Evolutionary conservation across 768 basidiomycete species (phyloP).

Genomic region (Hygrophorus russula): DNA sequence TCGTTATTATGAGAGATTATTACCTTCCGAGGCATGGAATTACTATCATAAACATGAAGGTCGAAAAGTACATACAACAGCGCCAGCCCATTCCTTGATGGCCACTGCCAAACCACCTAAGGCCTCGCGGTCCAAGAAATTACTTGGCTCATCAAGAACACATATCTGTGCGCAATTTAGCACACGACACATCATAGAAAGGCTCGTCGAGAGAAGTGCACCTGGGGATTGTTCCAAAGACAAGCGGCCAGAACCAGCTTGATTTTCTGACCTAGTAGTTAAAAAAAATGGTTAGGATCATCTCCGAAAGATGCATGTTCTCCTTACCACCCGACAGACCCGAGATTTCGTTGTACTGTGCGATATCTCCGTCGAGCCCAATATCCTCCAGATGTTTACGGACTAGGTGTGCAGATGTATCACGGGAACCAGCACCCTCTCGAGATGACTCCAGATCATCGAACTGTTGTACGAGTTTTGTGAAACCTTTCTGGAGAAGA

Average conservation of each 20-base stretch:
- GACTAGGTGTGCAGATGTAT: slow-evolving; percentile 71
- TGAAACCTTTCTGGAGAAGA: slow-evolving; percentile 76
- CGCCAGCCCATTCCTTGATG: slow-evolving; percentile 91
- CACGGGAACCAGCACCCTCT: slow-evolving; percentile 88
- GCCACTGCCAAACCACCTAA: slow-evolving; percentile 91
- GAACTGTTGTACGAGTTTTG: slow-evolving; percentile 85
- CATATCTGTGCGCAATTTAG: slow-evolving; percentile 36
- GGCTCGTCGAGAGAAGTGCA: slow-evolving; percentile 16
- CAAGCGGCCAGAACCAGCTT: slow-evolving; percentile 92
- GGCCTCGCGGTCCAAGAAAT: slow-evolving; percentile 95
- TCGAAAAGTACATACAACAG: slow-evolving; percentile 47
- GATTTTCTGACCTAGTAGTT: slow-evolving; percentile 78
- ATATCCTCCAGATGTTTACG: slow-evolving; percentile 92
- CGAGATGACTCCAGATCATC: slow-evolving; percentile 94
- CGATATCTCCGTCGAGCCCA: slow-evolving; percentile 94
- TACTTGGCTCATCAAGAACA: slow-evolving; percentile 84
- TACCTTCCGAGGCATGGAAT: slow-evolving; percentile 34
- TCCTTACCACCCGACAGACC: slow-evolving; percentile 81
- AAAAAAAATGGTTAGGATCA: slow-evolving; percentile 7
- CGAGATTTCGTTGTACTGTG: slow-evolving; percentile 94
- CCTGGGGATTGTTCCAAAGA: slow-evolving; percentile 93
- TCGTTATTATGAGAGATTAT: slow-evolving; percentile 96
- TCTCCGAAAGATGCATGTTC: slow-evolving; percentile 6
- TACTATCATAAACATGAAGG: slow-evolving; percentile 7
- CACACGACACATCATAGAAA: slow-evolving; percentile 5